Conservation (phyloP, 495 filamentous ascomycete species). For the Penicillium coprophilum region DNA sequence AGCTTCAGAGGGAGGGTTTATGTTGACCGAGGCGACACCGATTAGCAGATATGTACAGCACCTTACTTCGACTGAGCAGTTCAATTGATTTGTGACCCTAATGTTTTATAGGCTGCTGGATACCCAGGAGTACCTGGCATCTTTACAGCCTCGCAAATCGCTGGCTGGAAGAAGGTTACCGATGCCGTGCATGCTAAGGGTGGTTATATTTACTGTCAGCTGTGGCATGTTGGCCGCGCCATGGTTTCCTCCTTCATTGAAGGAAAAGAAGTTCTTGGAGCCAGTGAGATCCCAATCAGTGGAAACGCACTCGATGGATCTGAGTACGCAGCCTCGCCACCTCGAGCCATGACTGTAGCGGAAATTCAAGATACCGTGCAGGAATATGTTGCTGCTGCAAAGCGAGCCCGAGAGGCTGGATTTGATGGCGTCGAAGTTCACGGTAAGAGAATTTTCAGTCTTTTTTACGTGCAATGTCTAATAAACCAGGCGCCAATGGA, state of each 20-base stretch:
- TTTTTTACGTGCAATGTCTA: neutral
- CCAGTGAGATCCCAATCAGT: conserved; percentile 28
- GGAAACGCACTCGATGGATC: conserved; percentile 30
- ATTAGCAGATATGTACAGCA: conserved; percentile 34
- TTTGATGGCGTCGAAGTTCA: conserved; percentile 60
- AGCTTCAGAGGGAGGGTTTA: conserved; percentile 45
- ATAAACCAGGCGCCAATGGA: conserved; percentile 44
- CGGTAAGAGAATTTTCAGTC: conserved; percentile 24
- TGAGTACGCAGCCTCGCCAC: conserved; percentile 35
- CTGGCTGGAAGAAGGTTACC: conserved; percentile 51
- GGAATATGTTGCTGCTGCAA: conserved; percentile 57
- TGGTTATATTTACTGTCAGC: conserved; percentile 50
- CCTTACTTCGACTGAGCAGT: no score
- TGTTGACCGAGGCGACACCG: conserved; percentile 50
- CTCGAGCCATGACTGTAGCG: conserved; percentile 40
- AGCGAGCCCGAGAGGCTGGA: conserved; percentile 60
- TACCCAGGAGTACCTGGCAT: conserved; percentile 50
- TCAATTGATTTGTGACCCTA: no score
- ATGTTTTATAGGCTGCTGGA: conserved; percentile 40
- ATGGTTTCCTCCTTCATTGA: conserved; percentile 37
- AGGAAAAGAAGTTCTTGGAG: conserved; percentile 20
- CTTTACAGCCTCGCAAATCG: conserved; percentile 44
- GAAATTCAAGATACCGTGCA: conserved; percentile 44
- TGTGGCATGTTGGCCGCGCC: conserved; percentile 53
- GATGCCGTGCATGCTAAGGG: conserved; percentile 54